Conservation (phyloP, 352 stramenopile species). For the Globisporangium spiculum region DNA sequence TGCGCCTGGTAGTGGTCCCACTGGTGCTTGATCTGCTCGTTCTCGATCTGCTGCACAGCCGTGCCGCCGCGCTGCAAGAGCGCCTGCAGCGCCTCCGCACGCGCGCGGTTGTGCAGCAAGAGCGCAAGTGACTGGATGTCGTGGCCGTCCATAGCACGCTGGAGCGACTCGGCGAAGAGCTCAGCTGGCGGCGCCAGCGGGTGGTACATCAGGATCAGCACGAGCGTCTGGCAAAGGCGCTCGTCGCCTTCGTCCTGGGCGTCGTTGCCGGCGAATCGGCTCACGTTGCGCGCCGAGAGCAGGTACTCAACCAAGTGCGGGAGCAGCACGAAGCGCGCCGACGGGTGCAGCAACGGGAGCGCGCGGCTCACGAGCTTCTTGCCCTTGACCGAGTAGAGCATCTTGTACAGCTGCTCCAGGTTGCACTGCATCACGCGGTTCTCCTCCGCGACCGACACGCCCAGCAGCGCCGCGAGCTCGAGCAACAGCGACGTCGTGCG, state of each 20-base stretch:
- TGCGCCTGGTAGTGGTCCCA: constrained; percentile 64
- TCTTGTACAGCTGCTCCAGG: constrained; percentile 45
- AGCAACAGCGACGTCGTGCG: constrained; percentile 69
- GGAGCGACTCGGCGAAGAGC: constrained; percentile 63
- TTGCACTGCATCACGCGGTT: constrained; percentile 42
- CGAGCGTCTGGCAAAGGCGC: constrained; percentile 71
- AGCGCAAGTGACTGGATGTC: constrained; percentile 51
- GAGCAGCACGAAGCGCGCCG: constrained; percentile 72
- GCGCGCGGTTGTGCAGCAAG: constrained; percentile 76
- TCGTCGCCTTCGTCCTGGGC: constrained; percentile 42
- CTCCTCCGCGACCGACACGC: constrained; percentile 31
- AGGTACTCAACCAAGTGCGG: constrained; percentile 65
- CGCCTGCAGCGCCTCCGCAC: constrained; percentile 67
- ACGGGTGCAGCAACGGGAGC: constrained; percentile 74
- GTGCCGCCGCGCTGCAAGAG: constrained; percentile 66
- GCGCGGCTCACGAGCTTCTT: constrained; percentile 76
- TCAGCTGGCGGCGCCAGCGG: constrained; percentile 63
- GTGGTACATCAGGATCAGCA: constrained; percentile 80
- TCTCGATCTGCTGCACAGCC: constrained; percentile 46
- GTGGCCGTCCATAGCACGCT: constrained; percentile 55
- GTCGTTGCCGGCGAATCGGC: constrained; percentile 22
- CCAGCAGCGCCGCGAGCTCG: constrained; percentile 61
- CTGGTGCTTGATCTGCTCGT: constrained; percentile 44
- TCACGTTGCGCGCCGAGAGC: constrained; percentile 42
- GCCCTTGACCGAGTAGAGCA: constrained; percentile 63